Evolutionary conservation across 371 early-diverging fungal genomes (phyloP), one percentile per base, ranked within the genome.

Genomic region (Mortierella sp.): DNA sequence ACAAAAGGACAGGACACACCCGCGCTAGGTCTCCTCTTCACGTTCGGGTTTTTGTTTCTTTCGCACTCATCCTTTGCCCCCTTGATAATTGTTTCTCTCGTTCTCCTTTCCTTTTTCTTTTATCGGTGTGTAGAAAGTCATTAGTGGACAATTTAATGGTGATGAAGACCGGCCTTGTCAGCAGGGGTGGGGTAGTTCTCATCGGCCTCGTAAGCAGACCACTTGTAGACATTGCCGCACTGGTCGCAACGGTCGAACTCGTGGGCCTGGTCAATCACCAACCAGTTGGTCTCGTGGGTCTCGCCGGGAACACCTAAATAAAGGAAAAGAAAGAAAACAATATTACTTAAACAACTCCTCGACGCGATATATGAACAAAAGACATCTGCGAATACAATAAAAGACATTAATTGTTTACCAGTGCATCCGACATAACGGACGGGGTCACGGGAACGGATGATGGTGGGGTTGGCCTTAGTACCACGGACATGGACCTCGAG

Each of bases 241-340:
- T 97, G 94, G 46, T 95, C 95, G 91, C 98, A 98, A 69, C 97
- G 94, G 81, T 96, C 95, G 65, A 93, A 83, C 56, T 89, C 91
- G 73, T 92, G 91, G 60, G 83, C 80, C 81, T 68, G n/a, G 64
- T 70, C 78, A 55, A 78, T 71, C 31, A 78, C 48, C 47, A 78
- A 57, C 78, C 70, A 78, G 59, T 56, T 60, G 50, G 61, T 53
- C 60, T 71, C 72, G 72, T 70, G 64, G 42, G 60, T 65, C 66
- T 72, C 72, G 43, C 64, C 64, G 75, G 66, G 63, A 60, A 79
- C 67, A 69, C 75, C 75, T 73, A 55, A 49, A 32, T 48, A 28
- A 46, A 26, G 31, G 21, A 46, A 27, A 34, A 34, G 37, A 34
- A n/a, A n/a, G n/a, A n/a, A n/a, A n/a, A n/a, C n/a, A n/a, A n/a